Percentiles rank a stretch among this genome's conserved stretches.
Evolutionary conservation across 306 rosid genomes (phyloP).

Genomic region (Citrullus amarus): DNA sequence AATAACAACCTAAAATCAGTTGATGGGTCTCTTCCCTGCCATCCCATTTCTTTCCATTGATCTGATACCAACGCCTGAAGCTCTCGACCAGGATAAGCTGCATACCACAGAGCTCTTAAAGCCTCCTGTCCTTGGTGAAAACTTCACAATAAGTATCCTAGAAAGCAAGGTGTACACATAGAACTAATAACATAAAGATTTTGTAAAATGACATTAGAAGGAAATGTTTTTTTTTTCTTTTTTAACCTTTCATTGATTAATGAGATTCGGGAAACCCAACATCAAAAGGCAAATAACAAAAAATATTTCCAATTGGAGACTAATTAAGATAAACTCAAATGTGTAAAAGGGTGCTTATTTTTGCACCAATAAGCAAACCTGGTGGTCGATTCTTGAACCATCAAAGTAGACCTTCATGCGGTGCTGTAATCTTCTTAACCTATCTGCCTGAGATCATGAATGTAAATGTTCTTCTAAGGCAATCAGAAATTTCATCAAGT

Average conservation of each 20-base stretch:
- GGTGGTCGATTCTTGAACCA: conserved; percentile 62
- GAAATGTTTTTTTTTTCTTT: not conserved
- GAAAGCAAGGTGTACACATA: not conserved
- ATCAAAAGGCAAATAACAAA: too few species aligned
- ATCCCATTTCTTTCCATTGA: conserved; percentile 97
- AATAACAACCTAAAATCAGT: conserved; percentile 76
- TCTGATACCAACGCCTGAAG: conserved; percentile 76
- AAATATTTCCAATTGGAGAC: too few species aligned
- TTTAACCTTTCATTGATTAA: too few species aligned
- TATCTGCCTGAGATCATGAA: conserved; percentile 5
- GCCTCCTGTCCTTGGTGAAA: conserved; percentile 51
- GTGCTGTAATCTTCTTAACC: conserved; percentile 38
- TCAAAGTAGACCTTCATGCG: conserved; percentile 70
- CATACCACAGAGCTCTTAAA: conserved; percentile 70
- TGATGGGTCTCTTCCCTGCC: conserved; percentile 96
- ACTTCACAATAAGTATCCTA: conserved; percentile 12
- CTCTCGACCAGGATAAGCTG: conserved; percentile 61
- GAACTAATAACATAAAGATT: not conserved
- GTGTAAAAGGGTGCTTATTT: too few species aligned
- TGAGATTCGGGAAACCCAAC: too few species aligned
- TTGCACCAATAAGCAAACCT: conserved; percentile 23
- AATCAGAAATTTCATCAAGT: not conserved
- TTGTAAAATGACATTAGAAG: not conserved
- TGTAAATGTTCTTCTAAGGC: not conserved
- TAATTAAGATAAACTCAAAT: too few species aligned